Conservation (phyloP, 441 rosid species). For the Viola pubescens region DNA sequence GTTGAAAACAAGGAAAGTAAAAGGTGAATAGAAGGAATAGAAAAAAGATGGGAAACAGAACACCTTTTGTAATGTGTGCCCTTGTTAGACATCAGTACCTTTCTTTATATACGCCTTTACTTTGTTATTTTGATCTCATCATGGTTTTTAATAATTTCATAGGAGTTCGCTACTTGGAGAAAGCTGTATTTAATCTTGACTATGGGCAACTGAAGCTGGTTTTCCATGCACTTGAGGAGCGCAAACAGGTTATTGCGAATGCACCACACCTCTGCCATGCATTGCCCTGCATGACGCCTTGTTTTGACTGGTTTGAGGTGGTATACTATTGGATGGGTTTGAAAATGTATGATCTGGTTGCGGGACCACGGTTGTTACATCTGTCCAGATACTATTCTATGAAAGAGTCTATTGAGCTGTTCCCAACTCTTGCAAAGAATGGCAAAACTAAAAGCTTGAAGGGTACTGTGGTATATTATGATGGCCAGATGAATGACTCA, state of each 20-base stretch:
- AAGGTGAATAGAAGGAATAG: no score
- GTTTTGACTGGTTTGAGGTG: slow-evolving; percentile 91
- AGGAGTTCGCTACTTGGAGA: slow-evolving; percentile 97
- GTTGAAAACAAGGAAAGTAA: no score
- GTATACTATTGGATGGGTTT: slow-evolving; percentile 86
- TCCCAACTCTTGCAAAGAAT: slow-evolving; percentile 84
- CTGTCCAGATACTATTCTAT: slow-evolving; percentile 85
- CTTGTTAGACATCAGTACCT: no score
- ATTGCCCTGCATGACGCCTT: slow-evolving; percentile 96
- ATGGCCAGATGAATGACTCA: slow-evolving; percentile 97
- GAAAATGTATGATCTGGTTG: slow-evolving; percentile 95
- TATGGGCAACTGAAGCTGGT: slow-evolving; percentile 87
- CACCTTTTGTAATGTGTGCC: no score
- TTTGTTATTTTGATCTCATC: slow-evolving; percentile 1
- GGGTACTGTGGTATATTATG: slow-evolving; percentile 93
- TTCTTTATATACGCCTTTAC: background rate
- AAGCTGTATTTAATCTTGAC: slow-evolving; percentile 88
- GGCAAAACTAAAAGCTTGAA: slow-evolving; percentile 55
- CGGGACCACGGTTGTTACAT: slow-evolving; percentile 73
- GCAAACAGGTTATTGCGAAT: slow-evolving; percentile 83
- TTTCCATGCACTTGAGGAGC: slow-evolving; percentile 92
- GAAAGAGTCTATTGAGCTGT: slow-evolving; percentile 72
- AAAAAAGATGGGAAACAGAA: no score
- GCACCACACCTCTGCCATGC: slow-evolving; percentile 96
- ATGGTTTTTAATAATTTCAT: background rate